Conservation (phyloP, 1,284 basidiomycete species). For the Vanrija humicola region DNA sequence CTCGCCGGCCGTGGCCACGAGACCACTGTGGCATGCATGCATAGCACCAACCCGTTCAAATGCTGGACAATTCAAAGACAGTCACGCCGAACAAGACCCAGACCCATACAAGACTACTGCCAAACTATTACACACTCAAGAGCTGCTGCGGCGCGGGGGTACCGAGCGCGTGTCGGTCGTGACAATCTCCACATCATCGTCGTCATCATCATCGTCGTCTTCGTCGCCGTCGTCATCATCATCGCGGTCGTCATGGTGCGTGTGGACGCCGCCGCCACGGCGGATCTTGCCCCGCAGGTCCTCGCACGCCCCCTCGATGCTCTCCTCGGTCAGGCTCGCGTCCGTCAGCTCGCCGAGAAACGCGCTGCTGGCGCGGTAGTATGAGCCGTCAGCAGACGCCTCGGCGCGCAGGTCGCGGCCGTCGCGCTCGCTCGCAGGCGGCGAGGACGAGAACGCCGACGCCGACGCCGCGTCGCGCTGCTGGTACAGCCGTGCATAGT, state of each 20-base stretch:
- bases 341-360: slow-evolving; percentile 4
- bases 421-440: no score
- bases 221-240: slow-evolving; percentile 4
- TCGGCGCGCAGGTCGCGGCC: neutral
- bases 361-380: slow-evolving; percentile 10
- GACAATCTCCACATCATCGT: slow-evolving; percentile 15
- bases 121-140: no score
- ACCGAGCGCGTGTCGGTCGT: neutral
- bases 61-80: no score
- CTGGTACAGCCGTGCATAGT: no score
- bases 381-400: slow-evolving; percentile 10
- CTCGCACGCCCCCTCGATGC: slow-evolving; percentile 16
- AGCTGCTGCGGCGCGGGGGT: no score
- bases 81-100: no score
- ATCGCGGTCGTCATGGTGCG: neutral
- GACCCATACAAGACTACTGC: no score
- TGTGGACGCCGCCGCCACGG: neutral
- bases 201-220: slow-evolving; percentile 8
- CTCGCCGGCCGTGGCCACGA: no score
- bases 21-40: no score
- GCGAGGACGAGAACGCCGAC: neutral
- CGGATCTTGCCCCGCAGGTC: slow-evolving; percentile 4
- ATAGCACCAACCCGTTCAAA: no score
- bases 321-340: slow-evolving; percentile 23
- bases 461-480: no score